These are phyloP conservation scores for Amylocystis lapponica DNA, from an alignment of 768 basidiomycete species.

Conservation along the genomic window DNA sequence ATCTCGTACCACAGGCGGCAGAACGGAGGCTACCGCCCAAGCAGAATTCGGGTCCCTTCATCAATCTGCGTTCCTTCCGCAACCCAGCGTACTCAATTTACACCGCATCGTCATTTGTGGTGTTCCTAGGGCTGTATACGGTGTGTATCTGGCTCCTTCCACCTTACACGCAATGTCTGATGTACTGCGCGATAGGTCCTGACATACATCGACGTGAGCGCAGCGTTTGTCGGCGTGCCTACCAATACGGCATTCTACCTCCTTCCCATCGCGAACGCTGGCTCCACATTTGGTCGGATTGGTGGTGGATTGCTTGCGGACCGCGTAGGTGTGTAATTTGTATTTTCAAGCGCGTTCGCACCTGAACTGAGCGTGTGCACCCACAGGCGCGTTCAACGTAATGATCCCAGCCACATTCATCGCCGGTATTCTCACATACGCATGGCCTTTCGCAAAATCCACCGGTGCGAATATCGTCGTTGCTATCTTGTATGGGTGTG, in stretches of 20 bases:
- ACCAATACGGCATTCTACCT: constrained; percentile 55
- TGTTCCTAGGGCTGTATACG: constrained; percentile 69
- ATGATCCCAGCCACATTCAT: constrained; percentile 60
- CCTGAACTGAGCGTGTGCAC: no score
- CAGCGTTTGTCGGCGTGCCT: constrained; percentile 42
- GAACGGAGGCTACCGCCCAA: constrained; percentile 48
- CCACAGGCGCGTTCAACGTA: constrained; percentile 66
- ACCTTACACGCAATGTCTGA: no score
- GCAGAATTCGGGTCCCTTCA: constrained; percentile 48
- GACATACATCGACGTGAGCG: constrained; percentile 61
- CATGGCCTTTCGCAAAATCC: constrained; percentile 61
- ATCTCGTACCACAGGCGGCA: no score
- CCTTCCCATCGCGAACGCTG: constrained; percentile 61
- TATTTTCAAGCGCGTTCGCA: no score
- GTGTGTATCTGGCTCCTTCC: no score
- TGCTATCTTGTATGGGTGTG: constrained; percentile 60
- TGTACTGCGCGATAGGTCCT: no score
- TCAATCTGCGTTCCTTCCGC: constrained; percentile 54
- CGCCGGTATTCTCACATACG: constrained; percentile 55
- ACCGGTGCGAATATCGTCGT: constrained; percentile 44
- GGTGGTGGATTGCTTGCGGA: constrained; percentile 50
- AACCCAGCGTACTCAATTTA: constrained; percentile 50
- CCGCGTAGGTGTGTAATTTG: constrained; percentile 42
- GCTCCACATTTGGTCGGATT: constrained; percentile 58
- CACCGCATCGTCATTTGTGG: constrained; percentile 47